These are phyloP conservation scores for Solanum verrucosum DNA, from an alignment of 257 asterid species.

Conservation along the genomic window DNA sequence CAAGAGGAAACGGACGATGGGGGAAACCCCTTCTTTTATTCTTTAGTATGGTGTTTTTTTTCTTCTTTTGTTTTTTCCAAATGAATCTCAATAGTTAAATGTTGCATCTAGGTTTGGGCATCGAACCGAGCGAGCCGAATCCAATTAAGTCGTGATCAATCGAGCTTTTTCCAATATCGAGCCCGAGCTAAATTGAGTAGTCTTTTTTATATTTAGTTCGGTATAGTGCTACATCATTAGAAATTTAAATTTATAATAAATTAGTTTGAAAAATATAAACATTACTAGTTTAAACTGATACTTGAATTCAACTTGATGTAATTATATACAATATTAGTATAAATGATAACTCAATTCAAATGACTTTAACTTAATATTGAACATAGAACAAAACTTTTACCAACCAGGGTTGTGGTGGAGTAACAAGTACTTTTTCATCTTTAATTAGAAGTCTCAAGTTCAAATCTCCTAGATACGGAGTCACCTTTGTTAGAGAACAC, in stretches of 20 bases:
- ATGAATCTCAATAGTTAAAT: background rate
- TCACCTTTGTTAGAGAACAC: background rate
- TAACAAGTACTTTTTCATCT: background rate
- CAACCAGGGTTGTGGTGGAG: background rate
- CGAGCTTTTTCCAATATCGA: background rate
- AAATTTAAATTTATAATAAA: background rate
- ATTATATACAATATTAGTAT: background rate
- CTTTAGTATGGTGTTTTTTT: background rate
- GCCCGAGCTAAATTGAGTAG: background rate
- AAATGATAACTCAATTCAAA: background rate
- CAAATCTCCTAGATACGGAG: background rate
- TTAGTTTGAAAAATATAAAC: background rate
- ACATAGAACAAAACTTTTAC: background rate
- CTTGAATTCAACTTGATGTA: background rate
- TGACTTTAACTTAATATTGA: background rate
- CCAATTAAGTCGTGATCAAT: background rate
- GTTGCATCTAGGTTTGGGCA: background rate
- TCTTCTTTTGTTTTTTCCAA: background rate
- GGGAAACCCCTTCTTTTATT: background rate
- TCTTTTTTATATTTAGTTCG: background rate
- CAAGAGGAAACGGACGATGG: background rate
- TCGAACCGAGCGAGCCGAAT: background rate
- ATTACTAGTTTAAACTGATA: background rate
- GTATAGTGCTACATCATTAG: background rate
- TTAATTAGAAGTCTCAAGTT: background rate